Conservation (phyloP, 2,329 filamentous ascomycete species). For the Arthrobotrys musiformis region DNA sequence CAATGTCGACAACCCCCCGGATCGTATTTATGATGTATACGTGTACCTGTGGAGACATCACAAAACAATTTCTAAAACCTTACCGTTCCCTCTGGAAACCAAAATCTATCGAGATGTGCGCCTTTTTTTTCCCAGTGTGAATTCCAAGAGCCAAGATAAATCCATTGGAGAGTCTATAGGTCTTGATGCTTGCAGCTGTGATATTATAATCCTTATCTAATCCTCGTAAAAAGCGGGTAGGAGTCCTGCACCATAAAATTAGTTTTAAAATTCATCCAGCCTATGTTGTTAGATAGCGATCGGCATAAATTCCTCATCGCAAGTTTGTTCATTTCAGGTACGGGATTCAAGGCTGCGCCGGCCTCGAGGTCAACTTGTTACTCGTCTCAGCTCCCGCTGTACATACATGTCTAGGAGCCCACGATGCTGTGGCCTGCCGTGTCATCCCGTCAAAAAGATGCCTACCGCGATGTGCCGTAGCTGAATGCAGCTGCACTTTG, state of each 20-base stretch:
- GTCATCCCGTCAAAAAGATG: too few species aligned
- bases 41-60: not conserved
- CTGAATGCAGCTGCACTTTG: not conserved
- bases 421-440: not conserved
- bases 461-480: too few species aligned
- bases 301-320: not conserved
- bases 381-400: not conserved
- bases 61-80: not conserved
- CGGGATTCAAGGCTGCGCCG: not conserved
- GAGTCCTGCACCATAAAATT: not conserved
- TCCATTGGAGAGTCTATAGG: not conserved
- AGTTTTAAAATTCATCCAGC: not conserved
- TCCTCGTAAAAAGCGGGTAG: not conserved
- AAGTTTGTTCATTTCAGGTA: not conserved
- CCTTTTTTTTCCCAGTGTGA: not conserved
- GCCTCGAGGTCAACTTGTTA: not conserved
- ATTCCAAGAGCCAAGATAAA: not conserved
- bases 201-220: slow-evolving; percentile 2
- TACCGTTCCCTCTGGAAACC: not conserved
- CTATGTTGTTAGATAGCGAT: not conserved
- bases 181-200: not conserved
- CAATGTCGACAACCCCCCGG: not conserved
- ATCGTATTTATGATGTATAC: not conserved
- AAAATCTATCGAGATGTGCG: not conserved
- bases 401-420: not conserved